Percentiles rank a stretch among this genome's conserved stretches.
Evolutionary conservation across 2,329 filamentous ascomycete species (phyloP).

Genomic region (Lomentospora prolificans): DNA sequence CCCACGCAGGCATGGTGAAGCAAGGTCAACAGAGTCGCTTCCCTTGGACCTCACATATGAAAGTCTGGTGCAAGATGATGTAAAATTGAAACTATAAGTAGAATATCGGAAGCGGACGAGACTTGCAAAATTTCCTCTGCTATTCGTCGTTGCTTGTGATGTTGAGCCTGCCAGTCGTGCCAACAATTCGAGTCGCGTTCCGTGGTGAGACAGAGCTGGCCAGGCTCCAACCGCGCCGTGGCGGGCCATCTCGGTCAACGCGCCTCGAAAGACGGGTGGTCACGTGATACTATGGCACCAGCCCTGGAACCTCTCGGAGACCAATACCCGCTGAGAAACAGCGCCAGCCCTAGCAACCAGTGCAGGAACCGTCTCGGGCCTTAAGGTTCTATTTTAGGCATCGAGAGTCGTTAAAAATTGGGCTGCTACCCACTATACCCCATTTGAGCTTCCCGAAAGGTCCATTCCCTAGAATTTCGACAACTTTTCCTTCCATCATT

Average conservation of each 20-base stretch:
- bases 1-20: constrained; percentile 35
- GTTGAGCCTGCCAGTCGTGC: neutral
- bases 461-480: neutral
- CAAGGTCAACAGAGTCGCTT: neutral
- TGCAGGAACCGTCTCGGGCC: neutral
- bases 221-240: neutral
- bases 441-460: neutral
- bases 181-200: neutral
- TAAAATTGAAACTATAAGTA: no score
- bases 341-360: neutral
- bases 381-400: constrained; percentile 1
- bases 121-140: neutral
- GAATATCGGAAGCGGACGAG: neutral
- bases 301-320: neutral
- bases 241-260: no score
- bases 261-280: neutral
- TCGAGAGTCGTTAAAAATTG: neutral
- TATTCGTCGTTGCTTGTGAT: neutral
- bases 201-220: neutral
- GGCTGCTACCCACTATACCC: no score
- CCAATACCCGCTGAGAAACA: neutral
- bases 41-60: neutral
- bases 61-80: neutral
- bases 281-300: neutral
- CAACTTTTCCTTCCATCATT: neutral